phyloP scores from a whole-genome alignment of 2,329 filamentous ascomycete genomes.

The Hypocreales sp. region DNA sequence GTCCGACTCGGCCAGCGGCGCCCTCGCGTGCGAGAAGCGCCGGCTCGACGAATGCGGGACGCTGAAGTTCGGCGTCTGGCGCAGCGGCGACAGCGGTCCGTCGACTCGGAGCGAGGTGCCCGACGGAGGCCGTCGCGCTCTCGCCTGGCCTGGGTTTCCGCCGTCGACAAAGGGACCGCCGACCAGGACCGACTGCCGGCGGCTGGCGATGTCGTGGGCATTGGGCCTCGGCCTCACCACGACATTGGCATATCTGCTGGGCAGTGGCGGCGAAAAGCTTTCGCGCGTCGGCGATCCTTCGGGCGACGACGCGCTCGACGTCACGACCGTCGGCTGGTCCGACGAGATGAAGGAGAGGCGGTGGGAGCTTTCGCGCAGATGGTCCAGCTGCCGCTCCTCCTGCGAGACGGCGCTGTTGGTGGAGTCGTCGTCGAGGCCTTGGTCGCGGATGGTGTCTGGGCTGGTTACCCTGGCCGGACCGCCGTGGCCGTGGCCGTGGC shows the following conservation, averaged over 20 bases:
- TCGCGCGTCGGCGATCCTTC: constrained; percentile 38
- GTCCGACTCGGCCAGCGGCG: constrained; percentile 7
- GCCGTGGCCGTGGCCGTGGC: constrained; percentile 1
- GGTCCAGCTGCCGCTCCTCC: constrained; percentile 43
- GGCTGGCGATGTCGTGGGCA: constrained; percentile 32
- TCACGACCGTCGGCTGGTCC: constrained; percentile 42
- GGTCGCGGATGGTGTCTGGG: constrained; percentile 18
- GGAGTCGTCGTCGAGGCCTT: constrained; percentile 37
- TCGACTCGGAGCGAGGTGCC: constrained; percentile 2
- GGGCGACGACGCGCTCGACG: constrained; percentile 42
- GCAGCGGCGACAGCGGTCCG: constrained; percentile 4
- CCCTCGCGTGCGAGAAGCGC: constrained; percentile 26
- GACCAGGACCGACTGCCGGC: constrained; percentile 35
- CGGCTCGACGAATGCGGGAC: constrained; percentile 29
- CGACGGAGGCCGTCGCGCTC: constrained; percentile 4
- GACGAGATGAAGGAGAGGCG: constrained; percentile 45
- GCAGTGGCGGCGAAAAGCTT: constrained; percentile 22
- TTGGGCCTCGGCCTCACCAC: constrained; percentile 34
- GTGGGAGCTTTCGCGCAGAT: constrained; percentile 37
- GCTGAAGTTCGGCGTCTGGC: constrained; percentile 35
- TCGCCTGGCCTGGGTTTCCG: neutral
- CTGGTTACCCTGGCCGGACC: constrained; percentile 6
- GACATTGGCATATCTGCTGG: constrained; percentile 8
- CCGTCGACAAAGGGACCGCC: constrained; percentile 26
- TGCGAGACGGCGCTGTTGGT: constrained; percentile 41